Conservation (phyloP, 139 green algal genomes). For the Pleodorina starrii region DNA sequence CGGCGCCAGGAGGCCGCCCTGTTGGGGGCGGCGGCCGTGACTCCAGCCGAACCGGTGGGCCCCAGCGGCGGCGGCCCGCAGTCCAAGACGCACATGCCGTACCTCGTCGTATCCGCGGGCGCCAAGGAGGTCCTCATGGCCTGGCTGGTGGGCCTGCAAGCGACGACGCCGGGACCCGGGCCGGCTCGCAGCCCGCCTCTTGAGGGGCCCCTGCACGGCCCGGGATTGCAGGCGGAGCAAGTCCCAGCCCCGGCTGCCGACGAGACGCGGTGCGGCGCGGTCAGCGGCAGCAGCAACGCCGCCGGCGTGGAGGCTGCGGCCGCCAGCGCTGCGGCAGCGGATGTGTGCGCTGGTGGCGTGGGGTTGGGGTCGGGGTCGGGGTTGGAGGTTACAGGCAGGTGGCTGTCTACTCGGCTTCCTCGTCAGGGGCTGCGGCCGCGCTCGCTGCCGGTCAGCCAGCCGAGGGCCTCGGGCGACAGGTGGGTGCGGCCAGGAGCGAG, state of each 20-base stretch:
- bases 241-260: no score
- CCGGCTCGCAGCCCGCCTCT: no score
- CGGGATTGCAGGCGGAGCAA: no score
- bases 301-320: not conserved
- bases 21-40: not conserved
- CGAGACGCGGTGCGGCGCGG: no score
- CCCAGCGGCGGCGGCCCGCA: no score
- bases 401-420: constrained; percentile 27
- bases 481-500: not conserved
- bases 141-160: constrained; percentile 11
- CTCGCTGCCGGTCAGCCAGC: constrained; percentile 2
- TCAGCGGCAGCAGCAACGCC: not conserved
- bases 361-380: not conserved
- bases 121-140: constrained; percentile 50
- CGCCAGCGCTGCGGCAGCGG: not conserved
- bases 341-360: no score
- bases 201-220: no score
- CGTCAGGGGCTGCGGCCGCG: constrained; percentile 15
- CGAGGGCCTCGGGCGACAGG: not conserved
- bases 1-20: not conserved
- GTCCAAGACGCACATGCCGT: not conserved
- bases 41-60: not conserved
- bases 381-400: not conserved
- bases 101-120: constrained; percentile 41
- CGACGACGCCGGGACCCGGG: no score